Conservation (phyloP, 1,284 basidiomycete genomes). For the Xerocomus amazonicus region DNA sequence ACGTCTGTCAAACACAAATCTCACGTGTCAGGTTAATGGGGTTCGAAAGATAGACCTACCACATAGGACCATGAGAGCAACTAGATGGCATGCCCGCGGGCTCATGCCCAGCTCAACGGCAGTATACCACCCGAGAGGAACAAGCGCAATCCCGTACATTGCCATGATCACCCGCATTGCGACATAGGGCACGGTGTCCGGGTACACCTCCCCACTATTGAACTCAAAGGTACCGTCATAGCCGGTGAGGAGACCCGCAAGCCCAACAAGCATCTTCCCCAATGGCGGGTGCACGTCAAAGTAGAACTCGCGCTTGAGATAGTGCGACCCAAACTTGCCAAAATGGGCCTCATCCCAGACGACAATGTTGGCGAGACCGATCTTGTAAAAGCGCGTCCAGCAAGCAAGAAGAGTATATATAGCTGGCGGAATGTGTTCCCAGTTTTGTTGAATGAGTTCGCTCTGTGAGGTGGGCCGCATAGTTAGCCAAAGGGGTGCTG, state of each 20-base stretch:
- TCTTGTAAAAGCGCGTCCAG: constrained; percentile 92
- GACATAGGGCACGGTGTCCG: constrained; percentile 83
- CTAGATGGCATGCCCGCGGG: constrained; percentile 84
- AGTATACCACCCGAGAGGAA: constrained; percentile 95
- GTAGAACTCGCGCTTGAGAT: constrained; percentile 94
- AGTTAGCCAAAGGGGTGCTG: constrained; percentile 3
- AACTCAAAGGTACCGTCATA: constrained; percentile 94
- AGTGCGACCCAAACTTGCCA: constrained; percentile 95
- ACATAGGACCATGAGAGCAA: constrained; percentile 90
- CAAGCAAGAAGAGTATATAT: constrained; percentile 92
- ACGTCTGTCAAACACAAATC: constrained; percentile 59
- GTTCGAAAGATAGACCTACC: constrained; percentile 51
- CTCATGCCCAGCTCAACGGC: constrained; percentile 95
- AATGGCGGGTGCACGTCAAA: constrained; percentile 98
- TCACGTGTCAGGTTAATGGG: not conserved
- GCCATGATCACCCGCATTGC: constrained; percentile 96
- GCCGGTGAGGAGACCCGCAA: constrained; percentile 87
- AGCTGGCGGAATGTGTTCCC: constrained; percentile 77
- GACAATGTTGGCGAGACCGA: constrained; percentile 84
- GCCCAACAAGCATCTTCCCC: constrained; percentile 97
- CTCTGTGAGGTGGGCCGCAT: constrained; percentile 39
- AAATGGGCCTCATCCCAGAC: constrained; percentile 99
- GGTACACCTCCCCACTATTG: constrained; percentile 88
- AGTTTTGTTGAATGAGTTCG: constrained; percentile 80
- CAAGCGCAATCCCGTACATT: constrained; percentile 91